These are phyloP conservation scores for Neonectria faginata DNA, from an alignment of 2,329 filamentous ascomycete genomes.

Conservation along the genomic window DNA sequence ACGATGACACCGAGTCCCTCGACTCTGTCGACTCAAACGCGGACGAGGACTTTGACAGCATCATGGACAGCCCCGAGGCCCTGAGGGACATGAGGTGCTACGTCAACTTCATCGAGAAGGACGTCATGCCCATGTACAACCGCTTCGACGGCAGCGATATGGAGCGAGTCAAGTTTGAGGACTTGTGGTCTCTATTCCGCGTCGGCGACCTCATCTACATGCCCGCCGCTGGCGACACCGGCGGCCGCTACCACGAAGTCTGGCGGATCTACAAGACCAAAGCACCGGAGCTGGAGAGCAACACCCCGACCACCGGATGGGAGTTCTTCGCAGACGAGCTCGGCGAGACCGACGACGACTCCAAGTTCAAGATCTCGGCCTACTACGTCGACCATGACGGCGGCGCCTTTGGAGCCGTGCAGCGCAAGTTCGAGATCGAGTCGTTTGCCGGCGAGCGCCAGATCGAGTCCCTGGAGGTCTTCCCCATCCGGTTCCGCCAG, in stretches of 20 bases:
- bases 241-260: conserved; percentile 54
- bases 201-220: conserved; percentile 56
- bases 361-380: conserved; percentile 51
- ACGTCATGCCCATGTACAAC: conserved; percentile 53
- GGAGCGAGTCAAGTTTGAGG: conserved; percentile 54
- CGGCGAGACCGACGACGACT: conserved; percentile 43
- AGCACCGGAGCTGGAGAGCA: conserved; percentile 47
- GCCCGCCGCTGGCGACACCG: conserved; percentile 50
- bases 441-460: conserved; percentile 53
- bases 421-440: conserved; percentile 52
- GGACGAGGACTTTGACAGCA: conserved; percentile 49
- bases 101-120: conserved; percentile 57
- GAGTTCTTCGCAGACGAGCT: conserved; percentile 52
- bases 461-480: conserved; percentile 53
- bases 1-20: conserved; percentile 49
- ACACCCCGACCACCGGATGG: conserved; percentile 49
- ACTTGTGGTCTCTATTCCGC: conserved; percentile 58
- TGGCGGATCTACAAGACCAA: conserved; percentile 54
- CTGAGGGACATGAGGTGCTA: conserved; percentile 57
- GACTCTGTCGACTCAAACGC: conserved; percentile 53
- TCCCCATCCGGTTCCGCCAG: conserved; percentile 54
- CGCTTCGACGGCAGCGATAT: conserved; percentile 43
- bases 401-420: conserved; percentile 52
- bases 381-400: conserved; percentile 60
- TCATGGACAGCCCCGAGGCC: conserved; percentile 55